Evolutionary conservation across 2,329 filamentous ascomycete genomes (phyloP).

Genomic region (Claviceps fusiformis): DNA sequence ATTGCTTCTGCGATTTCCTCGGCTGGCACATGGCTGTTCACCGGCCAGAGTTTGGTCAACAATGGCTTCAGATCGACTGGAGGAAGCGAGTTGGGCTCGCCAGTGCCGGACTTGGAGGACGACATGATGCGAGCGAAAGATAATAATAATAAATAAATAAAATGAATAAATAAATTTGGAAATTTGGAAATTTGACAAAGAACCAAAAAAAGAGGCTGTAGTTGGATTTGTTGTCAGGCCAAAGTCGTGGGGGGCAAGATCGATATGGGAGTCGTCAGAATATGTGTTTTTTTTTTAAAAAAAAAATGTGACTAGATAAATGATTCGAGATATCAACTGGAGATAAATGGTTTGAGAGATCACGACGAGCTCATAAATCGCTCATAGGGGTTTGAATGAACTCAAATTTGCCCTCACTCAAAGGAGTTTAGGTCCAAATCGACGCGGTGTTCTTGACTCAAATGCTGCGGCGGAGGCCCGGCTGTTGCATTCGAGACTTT

Average conservation of each 20-base stretch:
- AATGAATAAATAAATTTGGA: too few relatives aligned
- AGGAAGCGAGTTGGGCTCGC: conserved; percentile 16
- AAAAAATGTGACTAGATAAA: too few relatives aligned
- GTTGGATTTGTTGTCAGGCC: background rate
- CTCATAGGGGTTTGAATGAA: background rate
- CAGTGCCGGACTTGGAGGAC: conserved; percentile 13
- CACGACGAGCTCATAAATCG: background rate
- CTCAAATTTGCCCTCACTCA: background rate
- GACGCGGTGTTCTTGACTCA: background rate
- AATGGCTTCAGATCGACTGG: conserved; percentile 53
- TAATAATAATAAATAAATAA: too few relatives aligned
- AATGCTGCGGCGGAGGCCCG: background rate
- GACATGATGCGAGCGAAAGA: conserved; percentile 14
- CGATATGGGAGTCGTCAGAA: background rate
- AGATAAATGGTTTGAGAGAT: too few relatives aligned
- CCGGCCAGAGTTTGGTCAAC: conserved; percentile 58
- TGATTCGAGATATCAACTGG: background rate
- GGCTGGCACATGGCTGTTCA: conserved; percentile 45
- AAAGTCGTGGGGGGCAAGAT: background rate
- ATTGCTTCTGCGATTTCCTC: conserved; percentile 82
- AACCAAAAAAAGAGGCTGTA: too few relatives aligned
- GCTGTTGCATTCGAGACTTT: background rate
- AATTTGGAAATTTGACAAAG: too few relatives aligned
- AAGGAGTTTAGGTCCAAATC: background rate
- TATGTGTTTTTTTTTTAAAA: background rate